These are phyloP conservation scores for Tulasnella sp. DNA, from an alignment of 768 basidiomycete genomes.

Conservation along the genomic window DNA sequence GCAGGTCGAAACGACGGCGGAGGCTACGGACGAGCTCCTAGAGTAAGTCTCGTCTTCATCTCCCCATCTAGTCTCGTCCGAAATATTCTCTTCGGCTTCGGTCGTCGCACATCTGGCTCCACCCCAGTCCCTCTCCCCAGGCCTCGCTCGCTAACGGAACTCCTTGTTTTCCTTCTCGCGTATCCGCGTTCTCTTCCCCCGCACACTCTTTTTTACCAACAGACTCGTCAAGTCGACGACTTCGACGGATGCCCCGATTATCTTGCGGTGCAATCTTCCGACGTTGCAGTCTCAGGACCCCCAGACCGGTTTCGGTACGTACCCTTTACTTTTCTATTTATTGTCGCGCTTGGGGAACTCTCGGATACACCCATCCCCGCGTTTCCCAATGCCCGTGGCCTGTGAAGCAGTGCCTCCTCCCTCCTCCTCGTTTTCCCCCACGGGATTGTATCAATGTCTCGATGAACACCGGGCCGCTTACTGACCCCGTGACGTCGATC, in stretches of 20 bases:
- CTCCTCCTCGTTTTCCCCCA: background rate
- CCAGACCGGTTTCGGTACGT: conserved; percentile 15
- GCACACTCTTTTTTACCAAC: background rate
- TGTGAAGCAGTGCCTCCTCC: conserved; percentile 1
- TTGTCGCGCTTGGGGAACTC: background rate
- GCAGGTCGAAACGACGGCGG: conserved; percentile 7
- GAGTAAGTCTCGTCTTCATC: conserved; percentile 2
- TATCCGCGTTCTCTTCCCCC: background rate
- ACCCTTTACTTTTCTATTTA: background rate
- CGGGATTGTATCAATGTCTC: background rate
- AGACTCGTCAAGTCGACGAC: conserved; percentile 22
- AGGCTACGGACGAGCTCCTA: conserved; percentile 22
- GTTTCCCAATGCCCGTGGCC: background rate
- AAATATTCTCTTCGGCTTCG: background rate
- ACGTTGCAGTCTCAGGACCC: conserved; percentile 20
- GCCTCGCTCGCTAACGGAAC: background rate
- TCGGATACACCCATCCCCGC: background rate
- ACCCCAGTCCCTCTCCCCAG: background rate
- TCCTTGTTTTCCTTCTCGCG: background rate
- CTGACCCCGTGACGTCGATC: background rate
- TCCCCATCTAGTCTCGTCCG: background rate
- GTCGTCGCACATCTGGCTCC: background rate
- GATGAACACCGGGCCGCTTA: background rate
- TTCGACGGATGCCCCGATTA: conserved; percentile 9
- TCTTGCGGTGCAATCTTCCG: conserved; percentile 24